Base-by-base conservation (phyloP, 108 stramenopile genomes). In the Parietichytrium sp. region DNA sequence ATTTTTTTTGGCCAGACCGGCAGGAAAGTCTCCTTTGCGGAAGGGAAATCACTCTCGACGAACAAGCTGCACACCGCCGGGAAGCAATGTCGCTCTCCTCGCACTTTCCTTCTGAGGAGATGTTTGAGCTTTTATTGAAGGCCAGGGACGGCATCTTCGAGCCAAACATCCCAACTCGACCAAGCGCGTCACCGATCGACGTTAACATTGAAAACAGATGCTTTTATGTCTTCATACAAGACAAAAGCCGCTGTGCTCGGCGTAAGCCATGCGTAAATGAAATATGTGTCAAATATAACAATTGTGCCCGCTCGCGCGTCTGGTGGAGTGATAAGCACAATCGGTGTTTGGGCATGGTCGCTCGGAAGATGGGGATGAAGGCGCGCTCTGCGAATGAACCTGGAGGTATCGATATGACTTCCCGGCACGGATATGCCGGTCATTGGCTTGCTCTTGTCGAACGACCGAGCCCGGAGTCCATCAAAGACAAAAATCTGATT, bases 371-470 rank as follows among this genome's bases (percentile, higher is more conserved):
- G 61, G 45, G 61, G 23, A 72, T 72, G 61, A 72, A 72, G 42
- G 45, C 61, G 42, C 61, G 61, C 0, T 72, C 61, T 6, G n/a
- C n/a, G n/a, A n/a, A n/a, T n/a, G 61, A 72, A 25, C 38, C 61
- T 1, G 38, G 45, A 10, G 38, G 45, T 33, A 31, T 10, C 42
- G 45, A 45, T n/a, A 31, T 72, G 29, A 45, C 61, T 42, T 72
- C 45, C 61, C 61, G 45, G 61, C 61, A 72, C 42, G 61, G 61
- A 6, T 72, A 45, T 20, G 38, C 38, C 33, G 61, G 61, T 6
- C 61, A 72, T 25, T 72, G 61, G 61, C 38, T 72, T n/a, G 36
- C 61, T 6, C 61, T 72, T 27, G 38, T 72, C 33, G 61, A 72
- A 42, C 61, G 61, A 33, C 15, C 6, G 23, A 6, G 6, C 29